Percentiles rank a stretch among this genome's conserved stretches.
Conservation (phyloP, 148 eudicot genomes). For the Nyssa sinensis region DNA sequence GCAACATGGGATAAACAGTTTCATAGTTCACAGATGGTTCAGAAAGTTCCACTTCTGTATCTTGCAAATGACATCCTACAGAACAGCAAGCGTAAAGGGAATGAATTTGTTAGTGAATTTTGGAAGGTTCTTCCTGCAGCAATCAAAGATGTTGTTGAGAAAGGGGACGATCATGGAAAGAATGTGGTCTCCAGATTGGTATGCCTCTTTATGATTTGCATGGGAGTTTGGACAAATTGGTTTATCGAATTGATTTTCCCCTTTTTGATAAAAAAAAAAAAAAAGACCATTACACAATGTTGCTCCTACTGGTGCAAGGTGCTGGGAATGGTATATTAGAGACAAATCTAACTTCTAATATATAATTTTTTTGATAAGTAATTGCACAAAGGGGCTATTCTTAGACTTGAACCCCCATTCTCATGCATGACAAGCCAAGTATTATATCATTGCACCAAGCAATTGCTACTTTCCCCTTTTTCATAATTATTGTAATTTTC, state of each 20-base stretch:
- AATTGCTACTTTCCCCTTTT: no score
- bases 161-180: constrained; percentile 79
- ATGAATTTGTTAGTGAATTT: constrained; percentile 88
- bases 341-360: no score
- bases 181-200: constrained; percentile 85
- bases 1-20: constrained; percentile 88
- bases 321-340: no score
- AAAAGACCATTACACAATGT: no score
- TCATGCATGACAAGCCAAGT: no score
- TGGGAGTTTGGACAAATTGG: constrained; percentile 1
- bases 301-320: no score
- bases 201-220: constrained; percentile 19
- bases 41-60: constrained; percentile 77
- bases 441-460: no score
- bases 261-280: no score
- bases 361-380: no score
- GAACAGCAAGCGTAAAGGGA: constrained; percentile 96
- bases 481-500: neutral
- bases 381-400: no score
- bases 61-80: constrained; percentile 96
- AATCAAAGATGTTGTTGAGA: constrained; percentile 63
- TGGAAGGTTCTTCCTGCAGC: constrained; percentile 98
- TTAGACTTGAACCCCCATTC: no score
- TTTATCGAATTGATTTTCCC: neutral
- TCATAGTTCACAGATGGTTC: constrained; percentile 51